A percentile compares a stretch with the other conserved stretches of the same genome.
Conservation (phyloP, 2,329 filamentous ascomycete species). For the Phialocephala subalpina region DNA sequence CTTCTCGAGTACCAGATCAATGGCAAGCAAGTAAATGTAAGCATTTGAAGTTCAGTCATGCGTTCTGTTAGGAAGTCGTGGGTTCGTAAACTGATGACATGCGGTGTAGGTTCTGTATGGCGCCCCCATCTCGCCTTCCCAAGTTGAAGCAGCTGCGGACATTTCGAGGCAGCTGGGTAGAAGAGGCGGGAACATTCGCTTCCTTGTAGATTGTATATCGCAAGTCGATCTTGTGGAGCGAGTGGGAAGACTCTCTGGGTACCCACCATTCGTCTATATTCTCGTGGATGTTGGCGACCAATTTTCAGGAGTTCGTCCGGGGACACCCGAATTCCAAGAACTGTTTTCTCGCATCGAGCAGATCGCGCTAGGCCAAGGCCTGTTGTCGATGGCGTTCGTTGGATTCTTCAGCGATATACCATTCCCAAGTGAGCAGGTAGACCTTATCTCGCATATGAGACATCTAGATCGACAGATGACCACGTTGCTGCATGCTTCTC, state of each 20-base stretch:
- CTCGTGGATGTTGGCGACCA: conserved; percentile 6
- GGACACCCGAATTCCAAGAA: not conserved
- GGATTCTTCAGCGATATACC: conserved; percentile 2
- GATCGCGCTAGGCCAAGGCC: conserved; percentile 16
- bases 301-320: conserved; percentile 5
- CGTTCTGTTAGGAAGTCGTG: too few relatives aligned
- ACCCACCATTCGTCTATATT: not conserved
- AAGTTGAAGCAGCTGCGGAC: conserved; percentile 62
- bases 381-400: not conserved
- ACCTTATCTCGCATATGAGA: conserved; percentile 7
- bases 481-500: not conserved
- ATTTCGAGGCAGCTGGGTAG: conserved; percentile 62
- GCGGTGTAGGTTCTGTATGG: conserved; percentile 56
- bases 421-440: not conserved
- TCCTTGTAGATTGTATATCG: conserved; percentile 71
- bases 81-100: not conserved
- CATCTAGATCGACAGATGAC: not conserved
- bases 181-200: conserved; percentile 58
- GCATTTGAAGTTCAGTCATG: not conserved
- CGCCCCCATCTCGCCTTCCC: conserved; percentile 69
- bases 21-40: conserved; percentile 13
- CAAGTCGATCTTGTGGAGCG: conserved; percentile 54
- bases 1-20: conserved; percentile 47
- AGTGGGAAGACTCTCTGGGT: not conserved
- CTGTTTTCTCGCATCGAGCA: conserved; percentile 46